Percentiles rank a stretch among this genome's conserved stretches.
These are phyloP conservation scores for Naumovozyma dairenensis DNA, from an alignment of 805 yeast species.

Conservation along the genomic window DNA sequence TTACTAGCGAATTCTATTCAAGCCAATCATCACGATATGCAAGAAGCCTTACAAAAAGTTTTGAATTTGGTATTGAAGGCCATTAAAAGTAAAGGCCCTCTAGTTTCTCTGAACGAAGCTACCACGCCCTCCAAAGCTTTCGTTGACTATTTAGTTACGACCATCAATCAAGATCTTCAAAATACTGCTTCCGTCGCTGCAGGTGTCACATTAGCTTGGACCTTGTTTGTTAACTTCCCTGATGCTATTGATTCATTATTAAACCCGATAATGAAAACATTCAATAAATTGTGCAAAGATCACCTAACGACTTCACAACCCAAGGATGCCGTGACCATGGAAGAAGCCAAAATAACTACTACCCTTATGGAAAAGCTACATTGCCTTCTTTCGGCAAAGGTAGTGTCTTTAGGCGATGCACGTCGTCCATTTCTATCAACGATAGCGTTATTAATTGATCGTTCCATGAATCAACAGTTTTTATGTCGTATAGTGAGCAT, in stretches of 20 bases:
- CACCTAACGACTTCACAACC: conserved; percentile 52
- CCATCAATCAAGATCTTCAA: conserved; percentile 68
- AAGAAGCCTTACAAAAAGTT: conserved; percentile 71
- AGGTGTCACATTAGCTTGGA: conserved; percentile 75
- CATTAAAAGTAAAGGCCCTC: conserved; percentile 37
- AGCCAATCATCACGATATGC: conserved; percentile 78
- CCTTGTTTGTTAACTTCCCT: conserved; percentile 67
- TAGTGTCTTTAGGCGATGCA: conserved; percentile 85
- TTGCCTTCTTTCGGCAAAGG: conserved; percentile 68
- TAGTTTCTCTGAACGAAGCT: conserved; percentile 41
- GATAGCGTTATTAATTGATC: conserved; percentile 81
- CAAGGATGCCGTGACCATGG: conserved; percentile 35
- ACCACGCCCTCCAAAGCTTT: conserved; percentile 58
- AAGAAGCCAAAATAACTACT: conserved; percentile 76
- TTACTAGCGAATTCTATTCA: conserved; percentile 72
- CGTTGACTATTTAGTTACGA: conserved; percentile 47
- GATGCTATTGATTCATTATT: conserved; percentile 63
- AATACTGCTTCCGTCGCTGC: conserved; percentile 75
- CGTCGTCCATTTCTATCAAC: conserved; percentile 79
- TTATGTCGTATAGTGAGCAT: conserved; percentile 65
- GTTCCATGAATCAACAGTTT: conserved; percentile 70
- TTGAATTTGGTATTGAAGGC: conserved; percentile 61
- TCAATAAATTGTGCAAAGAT: conserved; percentile 82
- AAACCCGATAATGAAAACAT: conserved; percentile 72
- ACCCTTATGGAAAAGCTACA: conserved; percentile 65